These are phyloP conservation scores for Saccharomycopsis babjevae DNA, from an alignment of 805 yeast species.

Conservation along the genomic window DNA sequence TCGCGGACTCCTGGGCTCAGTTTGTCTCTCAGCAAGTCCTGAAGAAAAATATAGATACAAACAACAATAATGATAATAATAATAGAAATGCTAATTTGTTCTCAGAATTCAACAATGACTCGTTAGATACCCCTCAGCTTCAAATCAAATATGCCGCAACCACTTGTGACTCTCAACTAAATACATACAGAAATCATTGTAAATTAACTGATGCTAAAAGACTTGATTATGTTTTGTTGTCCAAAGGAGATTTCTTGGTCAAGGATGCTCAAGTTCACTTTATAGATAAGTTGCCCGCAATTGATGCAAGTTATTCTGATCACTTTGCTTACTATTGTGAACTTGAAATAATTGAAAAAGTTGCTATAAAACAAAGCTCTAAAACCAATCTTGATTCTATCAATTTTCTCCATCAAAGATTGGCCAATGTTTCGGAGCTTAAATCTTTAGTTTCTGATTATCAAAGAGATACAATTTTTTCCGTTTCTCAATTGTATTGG, in stretches of 20 bases:
- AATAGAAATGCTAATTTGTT: constrained; percentile 3
- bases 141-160: constrained; percentile 71
- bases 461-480: constrained; percentile 44
- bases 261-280: constrained; percentile 61
- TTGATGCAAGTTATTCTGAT: constrained; percentile 72
- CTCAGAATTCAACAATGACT: constrained; percentile 30
- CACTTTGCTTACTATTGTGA: constrained; percentile 73
- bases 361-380: constrained; percentile 4
- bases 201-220: constrained; percentile 66
- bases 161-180: constrained; percentile 80
- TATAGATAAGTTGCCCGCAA: constrained; percentile 52
- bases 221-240: constrained; percentile 79
- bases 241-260: constrained; percentile 21
- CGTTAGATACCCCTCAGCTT: constrained; percentile 36
- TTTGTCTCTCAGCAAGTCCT: constrained; percentile 19
- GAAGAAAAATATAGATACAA: constrained; percentile 19
- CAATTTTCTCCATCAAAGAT: constrained; percentile 3
- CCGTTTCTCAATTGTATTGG: constrained; percentile 37
- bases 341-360: constrained; percentile 21
- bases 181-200: constrained; percentile 67
- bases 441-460: constrained; percentile 37
- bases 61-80: neutral
- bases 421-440: constrained; percentile 35
- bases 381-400: neutral
- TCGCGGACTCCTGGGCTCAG: constrained; percentile 72